A percentile compares a stretch with the other conserved stretches of the same genome.
phyloP scores from a whole-genome alignment of 805 yeast genomes.

The Saccharomycopsis schoenii region DNA sequence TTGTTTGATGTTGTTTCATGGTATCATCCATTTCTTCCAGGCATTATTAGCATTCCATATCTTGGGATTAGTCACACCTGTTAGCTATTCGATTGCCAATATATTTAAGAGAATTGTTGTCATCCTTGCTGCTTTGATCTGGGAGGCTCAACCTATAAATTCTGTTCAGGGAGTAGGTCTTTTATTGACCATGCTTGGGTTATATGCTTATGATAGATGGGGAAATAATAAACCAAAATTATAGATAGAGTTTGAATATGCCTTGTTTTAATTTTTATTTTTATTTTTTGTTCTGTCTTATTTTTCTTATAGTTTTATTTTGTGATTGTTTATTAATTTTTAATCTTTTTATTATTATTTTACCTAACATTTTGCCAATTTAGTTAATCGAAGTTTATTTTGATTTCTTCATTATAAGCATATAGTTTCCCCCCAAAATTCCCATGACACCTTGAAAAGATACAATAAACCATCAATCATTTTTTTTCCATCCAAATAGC shows the following conservation, averaged over 20 bases:
- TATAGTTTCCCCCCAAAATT: background rate
- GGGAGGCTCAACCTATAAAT: slow-evolving; percentile 44
- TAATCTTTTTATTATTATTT: background rate
- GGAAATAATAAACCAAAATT: slow-evolving; percentile 27
- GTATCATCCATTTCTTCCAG: slow-evolving; percentile 60
- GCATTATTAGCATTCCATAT: slow-evolving; percentile 68
- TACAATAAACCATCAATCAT: too few relatives aligned
- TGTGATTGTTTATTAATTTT: background rate
- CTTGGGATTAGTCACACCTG: slow-evolving; percentile 62
- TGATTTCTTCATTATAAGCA: background rate
- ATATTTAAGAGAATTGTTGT: slow-evolving; percentile 66
- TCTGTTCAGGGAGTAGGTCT: slow-evolving; percentile 42
- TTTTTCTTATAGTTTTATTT: background rate
- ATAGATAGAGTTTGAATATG: slow-evolving; percentile 9
- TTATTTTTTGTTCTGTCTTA: background rate
- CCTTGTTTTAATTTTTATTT: background rate
- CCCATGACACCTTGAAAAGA: background rate
- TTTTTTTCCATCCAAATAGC: slow-evolving; percentile 10
- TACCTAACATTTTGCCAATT: background rate
- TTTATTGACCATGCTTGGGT: slow-evolving; percentile 45
- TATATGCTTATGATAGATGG: slow-evolving; percentile 69
- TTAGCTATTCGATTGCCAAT: slow-evolving; percentile 71
- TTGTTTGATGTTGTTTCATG: slow-evolving; percentile 45
- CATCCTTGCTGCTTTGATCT: slow-evolving; percentile 51
- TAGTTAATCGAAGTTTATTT: slow-evolving; percentile 11